Evolutionary conservation across 1,284 basidiomycete genomes (phyloP).

Genomic region (Tremellales sp.): DNA sequence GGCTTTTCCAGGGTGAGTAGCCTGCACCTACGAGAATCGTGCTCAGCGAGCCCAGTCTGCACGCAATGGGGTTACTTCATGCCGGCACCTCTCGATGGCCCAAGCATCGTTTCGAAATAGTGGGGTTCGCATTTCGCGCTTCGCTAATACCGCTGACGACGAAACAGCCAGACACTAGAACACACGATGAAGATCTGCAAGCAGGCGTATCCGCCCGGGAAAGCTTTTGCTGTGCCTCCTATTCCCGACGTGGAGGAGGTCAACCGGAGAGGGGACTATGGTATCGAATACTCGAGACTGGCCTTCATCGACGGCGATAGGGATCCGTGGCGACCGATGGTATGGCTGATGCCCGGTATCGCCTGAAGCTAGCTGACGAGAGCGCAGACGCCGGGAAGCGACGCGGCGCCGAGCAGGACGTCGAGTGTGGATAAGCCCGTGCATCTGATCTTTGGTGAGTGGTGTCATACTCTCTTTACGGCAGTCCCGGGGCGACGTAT

Average conservation of each 20-base stretch:
- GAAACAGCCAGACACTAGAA: conserved; percentile 67
- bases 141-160: not conserved
- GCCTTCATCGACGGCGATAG: conserved; percentile 62
- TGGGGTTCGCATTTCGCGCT: conserved; percentile 16
- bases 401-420: conserved; percentile 63
- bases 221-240: conserved; percentile 65
- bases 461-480: not conserved
- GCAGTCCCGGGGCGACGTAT: conserved; percentile 18
- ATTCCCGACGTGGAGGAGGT: conserved; percentile 74
- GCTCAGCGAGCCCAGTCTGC: conserved; percentile 52
- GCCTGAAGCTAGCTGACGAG: conserved; percentile 10
- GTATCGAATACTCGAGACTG: conserved; percentile 67
- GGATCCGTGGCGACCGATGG: conserved; percentile 82
- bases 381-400: conserved; percentile 66
- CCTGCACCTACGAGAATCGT: not conserved
- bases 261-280: conserved; percentile 72
- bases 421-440: conserved; percentile 75
- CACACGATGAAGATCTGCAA: conserved; percentile 76
- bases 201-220: conserved; percentile 76
- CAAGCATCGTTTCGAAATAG: conserved; percentile 34
- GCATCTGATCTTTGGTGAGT: conserved; percentile 78
- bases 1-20: conserved; percentile 68
- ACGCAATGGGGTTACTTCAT: conserved; percentile 91
- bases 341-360: conserved; percentile 12
- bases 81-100: conserved; percentile 41